phyloP scores from a whole-genome alignment of 2,329 filamentous ascomycete species.

The Aspergillus sp. region DNA sequence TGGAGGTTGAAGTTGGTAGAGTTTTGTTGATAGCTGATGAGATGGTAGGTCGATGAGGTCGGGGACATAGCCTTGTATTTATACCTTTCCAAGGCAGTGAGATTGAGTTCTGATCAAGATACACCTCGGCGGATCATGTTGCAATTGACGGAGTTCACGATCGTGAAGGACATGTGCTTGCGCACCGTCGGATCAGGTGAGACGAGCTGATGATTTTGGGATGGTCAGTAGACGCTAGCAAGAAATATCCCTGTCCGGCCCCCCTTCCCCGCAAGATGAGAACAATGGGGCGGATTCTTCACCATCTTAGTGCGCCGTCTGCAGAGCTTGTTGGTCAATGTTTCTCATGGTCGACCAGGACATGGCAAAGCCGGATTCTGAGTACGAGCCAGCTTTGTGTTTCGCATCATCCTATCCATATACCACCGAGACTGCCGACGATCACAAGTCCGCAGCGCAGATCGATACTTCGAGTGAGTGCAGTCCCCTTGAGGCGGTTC shows the following conservation, averaged over 20 bases:
- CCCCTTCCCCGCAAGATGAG: conserved; percentile 14
- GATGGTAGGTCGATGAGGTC: background rate
- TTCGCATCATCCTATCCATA: background rate
- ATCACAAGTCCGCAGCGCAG: background rate
- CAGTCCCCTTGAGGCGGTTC: background rate
- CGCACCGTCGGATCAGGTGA: background rate
- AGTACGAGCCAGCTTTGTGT: background rate
- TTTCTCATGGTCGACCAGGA: conserved; percentile 1
- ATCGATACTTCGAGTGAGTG: background rate
- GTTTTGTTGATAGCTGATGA: background rate
- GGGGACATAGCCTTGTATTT: conserved; percentile 11
- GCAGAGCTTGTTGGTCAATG: background rate
- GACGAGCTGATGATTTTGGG: background rate
- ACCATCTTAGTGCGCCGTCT: conserved; percentile 1
- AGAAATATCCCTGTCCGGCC: background rate
- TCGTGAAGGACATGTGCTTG: conserved; percentile 9
- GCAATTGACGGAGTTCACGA: background rate
- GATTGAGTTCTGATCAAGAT: background rate
- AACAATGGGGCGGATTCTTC: conserved; percentile 5
- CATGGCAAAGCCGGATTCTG: background rate
- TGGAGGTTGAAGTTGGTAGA: background rate
- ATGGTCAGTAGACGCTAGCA: background rate
- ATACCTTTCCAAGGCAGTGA: background rate
- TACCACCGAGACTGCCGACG: background rate
- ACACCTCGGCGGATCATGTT: conserved; percentile 13